Percentiles rank a stretch among this genome's conserved stretches.
Conservation (phyloP, 495 filamentous ascomycete genomes). For the Hyaloscypha finlandica region DNA sequence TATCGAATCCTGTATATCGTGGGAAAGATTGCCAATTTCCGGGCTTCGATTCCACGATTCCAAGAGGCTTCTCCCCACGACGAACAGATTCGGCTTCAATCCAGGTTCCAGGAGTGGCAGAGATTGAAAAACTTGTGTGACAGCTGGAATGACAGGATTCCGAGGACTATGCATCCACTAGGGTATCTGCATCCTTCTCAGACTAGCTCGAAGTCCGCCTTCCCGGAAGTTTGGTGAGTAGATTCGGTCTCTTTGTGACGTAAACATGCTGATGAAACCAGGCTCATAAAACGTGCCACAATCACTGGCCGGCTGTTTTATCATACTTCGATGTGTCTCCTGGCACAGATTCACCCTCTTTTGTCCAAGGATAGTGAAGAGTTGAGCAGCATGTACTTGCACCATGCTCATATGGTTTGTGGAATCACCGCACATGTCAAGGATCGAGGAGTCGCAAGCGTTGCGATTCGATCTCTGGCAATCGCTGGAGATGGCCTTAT, state of each 20-base stretch:
- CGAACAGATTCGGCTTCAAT: slow-evolving; percentile 63
- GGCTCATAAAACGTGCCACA: slow-evolving; percentile 80
- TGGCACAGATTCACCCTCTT: slow-evolving; percentile 78
- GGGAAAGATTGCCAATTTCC: slow-evolving; percentile 85
- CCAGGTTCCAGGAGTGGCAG: slow-evolving; percentile 75
- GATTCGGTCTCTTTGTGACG: not conserved
- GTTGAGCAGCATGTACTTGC: slow-evolving; percentile 66
- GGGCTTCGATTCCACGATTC: slow-evolving; percentile 62
- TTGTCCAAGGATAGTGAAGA: slow-evolving; percentile 55
- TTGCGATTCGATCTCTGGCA: slow-evolving; percentile 75
- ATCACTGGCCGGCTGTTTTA: slow-evolving; percentile 88
- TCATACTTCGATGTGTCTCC: slow-evolving; percentile 77
- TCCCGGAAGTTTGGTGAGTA: slow-evolving; percentile 84
- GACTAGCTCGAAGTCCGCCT: slow-evolving; percentile 67
- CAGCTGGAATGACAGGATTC: slow-evolving; percentile 74
- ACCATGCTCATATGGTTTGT: slow-evolving; percentile 79
- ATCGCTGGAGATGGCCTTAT: slow-evolving; percentile 77
- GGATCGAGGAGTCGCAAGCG: slow-evolving; percentile 74
- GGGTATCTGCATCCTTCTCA: slow-evolving; percentile 71
- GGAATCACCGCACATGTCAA: slow-evolving; percentile 85
- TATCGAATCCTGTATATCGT: slow-evolving; percentile 89
- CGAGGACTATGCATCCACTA: slow-evolving; percentile 85
- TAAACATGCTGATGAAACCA: slow-evolving; percentile 37
- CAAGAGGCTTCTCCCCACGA: slow-evolving; percentile 59
- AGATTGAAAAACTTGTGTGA: slow-evolving; percentile 73